Percentiles rank a stretch among this genome's conserved stretches.
phyloP scores from a whole-genome alignment of 768 basidiomycete genomes.

The Panellus pusillus region DNA sequence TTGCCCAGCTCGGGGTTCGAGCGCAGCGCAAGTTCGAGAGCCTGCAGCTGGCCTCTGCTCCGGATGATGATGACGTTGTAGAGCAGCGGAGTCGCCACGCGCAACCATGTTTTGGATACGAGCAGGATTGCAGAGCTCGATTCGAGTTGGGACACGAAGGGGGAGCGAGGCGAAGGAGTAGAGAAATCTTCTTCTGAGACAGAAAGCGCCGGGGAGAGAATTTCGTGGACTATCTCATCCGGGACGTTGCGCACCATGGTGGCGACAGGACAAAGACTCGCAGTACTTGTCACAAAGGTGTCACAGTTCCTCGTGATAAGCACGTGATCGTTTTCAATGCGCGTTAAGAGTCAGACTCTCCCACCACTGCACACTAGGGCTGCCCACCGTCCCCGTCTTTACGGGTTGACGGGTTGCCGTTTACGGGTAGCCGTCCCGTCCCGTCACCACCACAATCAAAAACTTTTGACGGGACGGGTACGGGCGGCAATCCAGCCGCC shows the following conservation, averaged over 20 bases:
- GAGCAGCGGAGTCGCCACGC: slow-evolving; percentile 13
- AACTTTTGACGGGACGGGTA: no score
- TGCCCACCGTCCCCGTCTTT: no score
- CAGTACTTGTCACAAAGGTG: no score
- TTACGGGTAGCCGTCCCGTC: no score
- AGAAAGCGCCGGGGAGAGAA: slow-evolving; percentile 2
- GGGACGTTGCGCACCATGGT: slow-evolving; percentile 2
- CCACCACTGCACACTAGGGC: no score
- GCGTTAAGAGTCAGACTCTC: no score
- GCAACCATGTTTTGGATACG: slow-evolving; percentile 13
- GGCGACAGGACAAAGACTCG: no score
- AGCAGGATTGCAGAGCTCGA: slow-evolving; percentile 8
- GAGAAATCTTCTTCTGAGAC: slow-evolving; percentile 4
- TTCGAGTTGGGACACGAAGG: not conserved
- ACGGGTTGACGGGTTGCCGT: no score
- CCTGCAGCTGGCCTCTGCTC: slow-evolving; percentile 6
- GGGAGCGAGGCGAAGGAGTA: not conserved
- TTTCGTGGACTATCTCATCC: slow-evolving; percentile 10
- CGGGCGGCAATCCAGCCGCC: no score
- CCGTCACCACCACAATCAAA: no score
- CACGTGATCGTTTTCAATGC: no score
- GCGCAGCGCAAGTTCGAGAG: not conserved
- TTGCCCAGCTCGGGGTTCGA: slow-evolving; percentile 3
- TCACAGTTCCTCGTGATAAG: no score
- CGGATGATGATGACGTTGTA: slow-evolving; percentile 10